Conservation (phyloP, 805 yeast species). For the Yarrowia yakushimensis region DNA sequence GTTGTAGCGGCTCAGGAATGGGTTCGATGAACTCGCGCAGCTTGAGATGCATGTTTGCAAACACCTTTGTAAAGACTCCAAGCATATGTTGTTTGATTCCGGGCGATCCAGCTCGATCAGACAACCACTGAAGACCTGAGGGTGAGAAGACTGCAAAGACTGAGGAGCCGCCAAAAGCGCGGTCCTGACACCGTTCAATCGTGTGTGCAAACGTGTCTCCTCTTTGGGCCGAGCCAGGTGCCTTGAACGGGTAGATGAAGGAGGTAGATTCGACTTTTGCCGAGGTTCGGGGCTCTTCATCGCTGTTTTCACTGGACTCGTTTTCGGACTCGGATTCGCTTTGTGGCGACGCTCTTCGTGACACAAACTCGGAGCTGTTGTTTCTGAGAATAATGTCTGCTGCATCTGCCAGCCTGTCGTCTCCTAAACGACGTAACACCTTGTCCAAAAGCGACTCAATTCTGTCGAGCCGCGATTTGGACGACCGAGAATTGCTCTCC, state of each 20-base stretch:
- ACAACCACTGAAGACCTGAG: slow-evolving; percentile 43
- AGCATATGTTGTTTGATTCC: slow-evolving; percentile 13
- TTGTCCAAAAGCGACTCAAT: slow-evolving; percentile 31
- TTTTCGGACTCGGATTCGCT: background rate
- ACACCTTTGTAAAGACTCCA: slow-evolving; percentile 13
- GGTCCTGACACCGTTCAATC: slow-evolving; percentile 15
- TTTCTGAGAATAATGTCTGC: slow-evolving; percentile 6
- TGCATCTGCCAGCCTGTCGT: slow-evolving; percentile 4
- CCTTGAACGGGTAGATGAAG: slow-evolving; percentile 13
- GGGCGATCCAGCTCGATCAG: slow-evolving; percentile 25
- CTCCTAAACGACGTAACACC: slow-evolving; percentile 16
- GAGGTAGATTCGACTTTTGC: slow-evolving; percentile 2
- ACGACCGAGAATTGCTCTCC: slow-evolving; percentile 1
- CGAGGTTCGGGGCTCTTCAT: background rate
- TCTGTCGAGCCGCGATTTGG: slow-evolving; percentile 29
- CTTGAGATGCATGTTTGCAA: slow-evolving; percentile 8
- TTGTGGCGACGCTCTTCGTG: background rate
- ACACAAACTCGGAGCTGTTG: slow-evolving; percentile 8
- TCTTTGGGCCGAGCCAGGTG: background rate
- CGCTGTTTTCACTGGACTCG: background rate
- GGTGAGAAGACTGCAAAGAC: slow-evolving; percentile 42
- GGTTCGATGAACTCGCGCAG: slow-evolving; percentile 18
- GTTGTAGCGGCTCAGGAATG: slow-evolving; percentile 13
- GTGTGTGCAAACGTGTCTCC: slow-evolving; percentile 12
- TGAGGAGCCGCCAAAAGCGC: background rate